A percentile compares a stretch with the other conserved stretches of the same genome.
phyloP scores from a whole-genome alignment of 73 alveolate genomes.

The Tetrahymena thermophila region DNA sequence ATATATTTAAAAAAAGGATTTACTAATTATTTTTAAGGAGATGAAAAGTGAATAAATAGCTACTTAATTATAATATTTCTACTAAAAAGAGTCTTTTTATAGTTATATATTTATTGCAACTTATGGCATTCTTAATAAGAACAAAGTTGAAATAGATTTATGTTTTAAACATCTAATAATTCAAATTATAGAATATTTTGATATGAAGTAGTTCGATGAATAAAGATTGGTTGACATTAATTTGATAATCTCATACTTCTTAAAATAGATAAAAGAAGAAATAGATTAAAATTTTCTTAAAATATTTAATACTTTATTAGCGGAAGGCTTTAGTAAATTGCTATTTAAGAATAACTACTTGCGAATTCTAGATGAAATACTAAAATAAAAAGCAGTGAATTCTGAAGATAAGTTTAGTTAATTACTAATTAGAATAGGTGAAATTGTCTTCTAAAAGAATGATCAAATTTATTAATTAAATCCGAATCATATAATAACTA shows the following conservation, averaged over 20 bases:
- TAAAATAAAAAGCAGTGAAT: not conserved
- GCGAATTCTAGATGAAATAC: not conserved
- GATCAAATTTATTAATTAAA: not conserved
- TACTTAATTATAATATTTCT: too few relatives aligned
- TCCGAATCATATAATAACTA: not conserved
- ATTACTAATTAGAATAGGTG: not conserved
- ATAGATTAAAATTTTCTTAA: too few relatives aligned
- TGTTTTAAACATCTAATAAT: not conserved
- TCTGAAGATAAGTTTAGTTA: not conserved
- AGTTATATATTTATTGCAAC: not conserved
- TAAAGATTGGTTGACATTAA: not conserved
- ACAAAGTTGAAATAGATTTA: not conserved
- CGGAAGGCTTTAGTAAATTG: too few relatives aligned
- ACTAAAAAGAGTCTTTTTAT: too few relatives aligned
- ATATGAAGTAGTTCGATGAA: not conserved
- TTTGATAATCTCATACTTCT: not conserved
- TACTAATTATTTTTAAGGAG: not conserved
- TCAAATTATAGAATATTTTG: too few relatives aligned
- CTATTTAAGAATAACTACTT: not conserved
- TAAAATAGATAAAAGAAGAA: not conserved
- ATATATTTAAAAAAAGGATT: not conserved
- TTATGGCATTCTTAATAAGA: not conserved
- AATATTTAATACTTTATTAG: too few relatives aligned
- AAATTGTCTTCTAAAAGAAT: not conserved
- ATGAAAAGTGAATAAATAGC: not conserved